Evolutionary conservation across 208 protist species (phyloP).

Genomic region (Strigomonas oncopelti): DNA sequence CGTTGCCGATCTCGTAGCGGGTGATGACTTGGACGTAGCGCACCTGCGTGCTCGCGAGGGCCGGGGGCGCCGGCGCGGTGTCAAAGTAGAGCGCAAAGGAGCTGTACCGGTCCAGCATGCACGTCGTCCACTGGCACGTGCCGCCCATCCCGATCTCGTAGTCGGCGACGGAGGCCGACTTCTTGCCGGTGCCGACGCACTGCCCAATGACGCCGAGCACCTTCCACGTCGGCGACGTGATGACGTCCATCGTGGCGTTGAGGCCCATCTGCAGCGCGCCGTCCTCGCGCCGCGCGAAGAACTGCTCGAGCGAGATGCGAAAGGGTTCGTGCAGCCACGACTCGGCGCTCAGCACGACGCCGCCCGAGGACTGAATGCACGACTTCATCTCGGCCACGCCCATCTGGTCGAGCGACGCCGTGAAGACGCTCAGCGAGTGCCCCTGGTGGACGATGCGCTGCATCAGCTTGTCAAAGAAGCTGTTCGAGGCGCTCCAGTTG

Average conservation of each 20-base stretch:
- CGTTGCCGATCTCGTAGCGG: constrained; percentile 89
- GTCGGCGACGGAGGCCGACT: constrained; percentile 79
- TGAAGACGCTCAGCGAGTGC: constrained; percentile 96
- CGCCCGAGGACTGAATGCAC: constrained; percentile 90
- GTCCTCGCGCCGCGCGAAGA: constrained; percentile 80
- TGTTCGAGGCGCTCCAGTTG: constrained; percentile 72
- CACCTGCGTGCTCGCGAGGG: constrained; percentile 24
- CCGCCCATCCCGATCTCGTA: constrained; percentile 95
- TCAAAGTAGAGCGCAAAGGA: constrained; percentile 98
- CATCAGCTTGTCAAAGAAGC: constrained; percentile 95
- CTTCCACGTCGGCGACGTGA: constrained; percentile 94
- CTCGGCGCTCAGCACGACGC: constrained; percentile 95
- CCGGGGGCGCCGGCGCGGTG: constrained; percentile 58
- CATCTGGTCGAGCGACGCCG: constrained; percentile 96
- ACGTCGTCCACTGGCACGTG: constrained; percentile 97
- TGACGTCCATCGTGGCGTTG: constrained; percentile 95
- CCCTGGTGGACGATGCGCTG: constrained; percentile 90
- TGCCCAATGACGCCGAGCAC: constrained; percentile 92
- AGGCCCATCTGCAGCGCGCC: constrained; percentile 92
- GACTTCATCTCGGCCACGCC: constrained; percentile 96
- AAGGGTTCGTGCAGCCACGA: constrained; percentile 96
- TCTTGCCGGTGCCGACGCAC: constrained; percentile 91
- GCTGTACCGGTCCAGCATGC: constrained; percentile 88
- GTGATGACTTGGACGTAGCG: constrained; percentile 95
- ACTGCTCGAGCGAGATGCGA: constrained; percentile 89